Conservation (phyloP, 108 stramenopile genomes). For the Fragilariopsis cylindrus region DNA sequence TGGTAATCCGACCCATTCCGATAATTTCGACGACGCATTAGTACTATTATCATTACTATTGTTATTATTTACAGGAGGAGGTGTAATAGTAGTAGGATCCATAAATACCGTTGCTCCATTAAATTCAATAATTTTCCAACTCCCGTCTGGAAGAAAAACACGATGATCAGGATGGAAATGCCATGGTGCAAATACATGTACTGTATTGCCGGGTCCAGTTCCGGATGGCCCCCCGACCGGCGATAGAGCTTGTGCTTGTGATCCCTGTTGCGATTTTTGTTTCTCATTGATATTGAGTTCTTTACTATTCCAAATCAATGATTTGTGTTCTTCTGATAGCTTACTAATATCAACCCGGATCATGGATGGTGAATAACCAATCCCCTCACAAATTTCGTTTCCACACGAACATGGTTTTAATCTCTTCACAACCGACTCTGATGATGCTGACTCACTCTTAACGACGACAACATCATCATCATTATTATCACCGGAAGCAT, state of each 20-base stretch:
- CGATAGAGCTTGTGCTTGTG: no score
- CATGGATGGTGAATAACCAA: slow-evolving; percentile 16
- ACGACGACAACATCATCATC: no score
- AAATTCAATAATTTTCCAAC: slow-evolving; percentile 22
- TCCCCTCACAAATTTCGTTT: slow-evolving; percentile 20
- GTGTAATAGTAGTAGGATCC: neutral
- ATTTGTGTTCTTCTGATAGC: slow-evolving; percentile 7
- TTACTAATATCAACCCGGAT: slow-evolving; percentile 5
- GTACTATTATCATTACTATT: no score
- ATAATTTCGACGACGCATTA: neutral
- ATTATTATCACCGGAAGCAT: no score
- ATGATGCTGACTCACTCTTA: no score
- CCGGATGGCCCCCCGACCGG: no score
- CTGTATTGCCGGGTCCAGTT: neutral
- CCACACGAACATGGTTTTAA: slow-evolving; percentile 10
- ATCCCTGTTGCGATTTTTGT: slow-evolving; percentile 21
- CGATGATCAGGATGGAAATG: slow-evolving; percentile 29
- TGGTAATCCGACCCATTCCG: slow-evolving; percentile 16
- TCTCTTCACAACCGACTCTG: neutral
- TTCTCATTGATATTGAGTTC: neutral
- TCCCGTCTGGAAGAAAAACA: slow-evolving; percentile 20
- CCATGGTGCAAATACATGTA: slow-evolving; percentile 23
- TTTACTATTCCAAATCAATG: slow-evolving; percentile 6
- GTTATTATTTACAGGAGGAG: no score
- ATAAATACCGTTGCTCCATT: neutral